Conservation (phyloP, 1,284 basidiomycete genomes). For the Microbotryum saponariae region DNA sequence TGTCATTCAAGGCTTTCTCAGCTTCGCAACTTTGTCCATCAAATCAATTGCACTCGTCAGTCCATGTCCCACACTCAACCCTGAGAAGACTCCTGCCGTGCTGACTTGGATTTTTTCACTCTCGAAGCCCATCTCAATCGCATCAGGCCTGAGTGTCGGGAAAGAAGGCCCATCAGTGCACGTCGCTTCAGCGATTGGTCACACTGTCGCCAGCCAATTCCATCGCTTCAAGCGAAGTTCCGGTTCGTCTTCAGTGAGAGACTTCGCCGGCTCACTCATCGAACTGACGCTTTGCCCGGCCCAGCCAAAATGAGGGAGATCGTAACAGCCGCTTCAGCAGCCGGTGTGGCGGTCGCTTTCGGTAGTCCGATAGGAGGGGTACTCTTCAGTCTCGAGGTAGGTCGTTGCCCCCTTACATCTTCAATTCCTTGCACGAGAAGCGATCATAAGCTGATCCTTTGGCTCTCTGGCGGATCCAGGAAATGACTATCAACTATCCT, state of each 20-base stretch:
- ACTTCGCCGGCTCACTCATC: neutral
- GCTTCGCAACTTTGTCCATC: conserved; percentile 78
- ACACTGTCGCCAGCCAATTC: conserved; percentile 75
- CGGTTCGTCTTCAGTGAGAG: conserved; percentile 46
- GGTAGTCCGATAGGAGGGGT: conserved; percentile 97
- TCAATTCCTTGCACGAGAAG: neutral
- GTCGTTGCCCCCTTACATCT: conserved; percentile 11
- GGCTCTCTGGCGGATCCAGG: conserved; percentile 48
- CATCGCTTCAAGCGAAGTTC: conserved; percentile 76
- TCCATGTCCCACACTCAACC: neutral
- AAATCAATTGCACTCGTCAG: conserved; percentile 84
- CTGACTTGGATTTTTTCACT: conserved; percentile 1
- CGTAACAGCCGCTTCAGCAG: conserved; percentile 88
- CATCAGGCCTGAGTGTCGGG: conserved; percentile 91
- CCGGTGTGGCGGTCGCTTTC: conserved; percentile 94
- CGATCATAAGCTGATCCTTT: neutral
- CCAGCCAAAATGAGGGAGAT: conserved; percentile 92
- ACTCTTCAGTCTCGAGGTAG: conserved; percentile 63
- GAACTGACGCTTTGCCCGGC: neutral
- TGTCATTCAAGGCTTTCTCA: conserved; percentile 89
- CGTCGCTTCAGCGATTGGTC: conserved; percentile 88
- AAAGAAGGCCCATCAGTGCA: conserved; percentile 99
- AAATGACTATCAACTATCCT: conserved; percentile 96
- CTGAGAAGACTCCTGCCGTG: neutral
- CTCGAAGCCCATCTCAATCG: conserved; percentile 83